These are phyloP conservation scores for Clonostachys byssicola DNA, from an alignment of 2,329 filamentous ascomycete genomes.

Conservation along the genomic window DNA sequence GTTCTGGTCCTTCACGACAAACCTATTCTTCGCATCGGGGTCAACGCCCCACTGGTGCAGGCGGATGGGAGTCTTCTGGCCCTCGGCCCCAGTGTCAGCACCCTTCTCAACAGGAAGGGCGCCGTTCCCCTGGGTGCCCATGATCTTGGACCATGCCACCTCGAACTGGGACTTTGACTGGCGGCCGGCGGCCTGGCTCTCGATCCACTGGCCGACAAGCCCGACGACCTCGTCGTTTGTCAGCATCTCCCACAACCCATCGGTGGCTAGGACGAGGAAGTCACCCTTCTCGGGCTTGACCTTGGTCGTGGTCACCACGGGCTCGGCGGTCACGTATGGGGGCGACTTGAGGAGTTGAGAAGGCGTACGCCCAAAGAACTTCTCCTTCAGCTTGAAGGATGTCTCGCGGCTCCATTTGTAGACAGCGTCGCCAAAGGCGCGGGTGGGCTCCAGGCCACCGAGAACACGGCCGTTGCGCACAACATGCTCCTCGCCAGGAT, in stretches of 20 bases:
- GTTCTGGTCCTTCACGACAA: constrained; percentile 92
- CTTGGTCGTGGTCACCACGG: constrained; percentile 88
- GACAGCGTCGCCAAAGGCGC: constrained; percentile 91
- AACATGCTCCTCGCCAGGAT: constrained; percentile 86
- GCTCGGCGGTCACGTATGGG: constrained; percentile 95
- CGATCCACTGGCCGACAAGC: constrained; percentile 94
- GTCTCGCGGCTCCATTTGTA: constrained; percentile 95
- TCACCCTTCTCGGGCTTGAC: constrained; percentile 87
- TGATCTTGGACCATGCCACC: constrained; percentile 62
- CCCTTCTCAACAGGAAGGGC: constrained; percentile 74
- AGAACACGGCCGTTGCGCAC: constrained; percentile 86
- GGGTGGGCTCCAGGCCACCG: constrained; percentile 85
- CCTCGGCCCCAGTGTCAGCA: constrained; percentile 45
- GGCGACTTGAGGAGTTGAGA: constrained; percentile 80
- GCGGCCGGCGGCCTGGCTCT: constrained; percentile 58
- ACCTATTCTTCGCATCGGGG: constrained; percentile 70
- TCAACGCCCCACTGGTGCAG: constrained; percentile 88
- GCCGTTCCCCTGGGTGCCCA: constrained; percentile 17
- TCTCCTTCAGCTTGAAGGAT: constrained; percentile 74
- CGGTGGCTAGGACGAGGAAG: constrained; percentile 93
- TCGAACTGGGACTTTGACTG: constrained; percentile 61
- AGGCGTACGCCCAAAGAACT: constrained; percentile 83
- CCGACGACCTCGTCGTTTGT: constrained; percentile 98
- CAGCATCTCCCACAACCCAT: constrained; percentile 98
- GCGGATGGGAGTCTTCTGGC: constrained; percentile 83